Conservation (phyloP, 1,284 basidiomycete genomes). For the Pholiota adiposa region DNA sequence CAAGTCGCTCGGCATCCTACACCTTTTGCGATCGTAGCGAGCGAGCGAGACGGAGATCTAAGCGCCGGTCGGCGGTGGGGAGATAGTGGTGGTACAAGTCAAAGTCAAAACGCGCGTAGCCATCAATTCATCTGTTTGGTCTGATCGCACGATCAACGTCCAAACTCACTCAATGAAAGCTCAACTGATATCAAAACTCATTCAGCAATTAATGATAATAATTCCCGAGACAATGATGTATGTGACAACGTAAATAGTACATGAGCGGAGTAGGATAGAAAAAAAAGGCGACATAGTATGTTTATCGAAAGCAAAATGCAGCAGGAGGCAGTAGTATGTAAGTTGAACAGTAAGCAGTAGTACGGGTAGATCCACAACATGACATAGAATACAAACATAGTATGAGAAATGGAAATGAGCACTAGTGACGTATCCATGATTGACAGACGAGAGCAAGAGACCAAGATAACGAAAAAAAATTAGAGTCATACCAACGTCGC, state of each 20-base stretch:
- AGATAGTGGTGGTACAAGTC: slow-evolving; percentile 9
- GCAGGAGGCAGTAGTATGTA: neutral
- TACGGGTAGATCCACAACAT: slow-evolving; percentile 4
- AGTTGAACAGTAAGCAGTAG: neutral
- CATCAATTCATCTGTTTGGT: slow-evolving; percentile 9
- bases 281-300: slow-evolving; percentile 2
- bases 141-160: neutral
- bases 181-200: no score
- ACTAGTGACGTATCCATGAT: slow-evolving; percentile 6
- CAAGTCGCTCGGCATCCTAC: slow-evolving; percentile 46
- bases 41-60: neutral
- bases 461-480: slow-evolving; percentile 5
- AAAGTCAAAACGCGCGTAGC: neutral
- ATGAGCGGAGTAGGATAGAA: slow-evolving; percentile 6
- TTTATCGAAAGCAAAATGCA: slow-evolving; percentile 16
- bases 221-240: neutral
- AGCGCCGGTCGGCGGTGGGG: neutral
- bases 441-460: slow-evolving; percentile 1
- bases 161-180: no score
- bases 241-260: slow-evolving; percentile 2
- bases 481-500: slow-evolving; percentile 25
- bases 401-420: slow-evolving; percentile 13
- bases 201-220: neutral
- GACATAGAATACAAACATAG: slow-evolving; percentile 3
- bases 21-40: neutral